These are phyloP conservation scores for Plasmodium coatneyi DNA, from an alignment of 169 alveolate species.

Conservation along the genomic window DNA sequence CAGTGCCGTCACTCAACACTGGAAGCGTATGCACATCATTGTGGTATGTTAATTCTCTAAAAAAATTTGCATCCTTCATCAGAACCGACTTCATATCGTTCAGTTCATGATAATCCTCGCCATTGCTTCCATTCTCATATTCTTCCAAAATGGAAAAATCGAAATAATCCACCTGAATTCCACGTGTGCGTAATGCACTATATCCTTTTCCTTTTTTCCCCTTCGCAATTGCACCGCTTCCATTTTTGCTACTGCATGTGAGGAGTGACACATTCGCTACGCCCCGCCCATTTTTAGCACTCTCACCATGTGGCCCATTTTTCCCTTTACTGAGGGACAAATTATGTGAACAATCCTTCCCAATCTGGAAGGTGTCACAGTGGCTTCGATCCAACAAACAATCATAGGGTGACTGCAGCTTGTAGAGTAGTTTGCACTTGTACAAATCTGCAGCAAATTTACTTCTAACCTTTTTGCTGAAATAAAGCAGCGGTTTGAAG, in stretches of 20 bases:
- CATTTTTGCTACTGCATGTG: neutral
- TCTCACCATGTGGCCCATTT: neutral
- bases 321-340: neutral
- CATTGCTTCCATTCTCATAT: neutral
- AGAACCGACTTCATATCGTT: neutral
- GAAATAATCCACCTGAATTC: conserved; percentile 6
- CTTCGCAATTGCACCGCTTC: neutral
- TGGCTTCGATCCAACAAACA: neutral
- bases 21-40: neutral
- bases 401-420: conserved; percentile 39
- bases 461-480: conserved; percentile 10
- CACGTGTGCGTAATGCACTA: neutral
- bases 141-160: conserved; percentile 53
- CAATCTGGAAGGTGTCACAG: neutral
- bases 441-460: neutral
- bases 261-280: neutral
- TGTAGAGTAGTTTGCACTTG: conserved; percentile 10
- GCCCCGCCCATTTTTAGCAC: neutral
- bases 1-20: neutral
- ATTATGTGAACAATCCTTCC: neutral
- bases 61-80: conserved; percentile 10
- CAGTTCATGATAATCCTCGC: neutral
- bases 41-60: conserved; percentile 18
- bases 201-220: neutral
- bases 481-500: conserved; percentile 43